Evolutionary conservation across 2,329 filamentous ascomycete species (phyloP).

Genomic region (Chalara sp.): DNA sequence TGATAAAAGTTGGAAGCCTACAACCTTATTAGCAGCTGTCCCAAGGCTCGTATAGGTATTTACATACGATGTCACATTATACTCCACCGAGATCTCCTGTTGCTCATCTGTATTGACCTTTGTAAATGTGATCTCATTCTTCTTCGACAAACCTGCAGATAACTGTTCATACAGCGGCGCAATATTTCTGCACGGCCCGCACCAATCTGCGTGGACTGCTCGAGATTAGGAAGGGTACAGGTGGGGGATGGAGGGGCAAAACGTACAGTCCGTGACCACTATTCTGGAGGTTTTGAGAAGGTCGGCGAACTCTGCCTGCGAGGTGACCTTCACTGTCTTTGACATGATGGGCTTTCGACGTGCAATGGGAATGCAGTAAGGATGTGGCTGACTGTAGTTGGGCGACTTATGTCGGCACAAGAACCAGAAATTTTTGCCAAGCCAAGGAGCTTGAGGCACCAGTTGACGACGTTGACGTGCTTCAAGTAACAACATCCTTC

Average conservation of each 20-base stretch:
- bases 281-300: slow-evolving; percentile 68
- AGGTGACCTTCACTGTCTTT: slow-evolving; percentile 40
- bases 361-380: neutral
- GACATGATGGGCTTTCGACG: slow-evolving; percentile 18
- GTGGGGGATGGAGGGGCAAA: slow-evolving; percentile 22
- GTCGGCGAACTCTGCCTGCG: slow-evolving; percentile 55
- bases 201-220: slow-evolving; percentile 83
- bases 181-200: slow-evolving; percentile 75
- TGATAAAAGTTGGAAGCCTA: slow-evolving; percentile 81
- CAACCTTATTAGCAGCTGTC: slow-evolving; percentile 4
- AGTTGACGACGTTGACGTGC: too few relatives aligned
- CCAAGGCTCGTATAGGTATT: neutral
- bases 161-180: slow-evolving; percentile 78
- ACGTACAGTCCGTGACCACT: slow-evolving; percentile 84
- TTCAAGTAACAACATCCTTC: too few relatives aligned
- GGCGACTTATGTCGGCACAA: too few relatives aligned
- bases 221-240: slow-evolving; percentile 7
- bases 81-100: slow-evolving; percentile 64
- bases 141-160: slow-evolving; percentile 61
- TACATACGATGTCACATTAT: slow-evolving; percentile 60
- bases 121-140: slow-evolving; percentile 71
- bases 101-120: slow-evolving; percentile 82
- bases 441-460: too few relatives aligned
- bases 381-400: too few relatives aligned
- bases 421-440: too few relatives aligned